Evolutionary conservation across 2,329 filamentous ascomycete species (phyloP).

Genomic region (Metarhizium robertsii): DNA sequence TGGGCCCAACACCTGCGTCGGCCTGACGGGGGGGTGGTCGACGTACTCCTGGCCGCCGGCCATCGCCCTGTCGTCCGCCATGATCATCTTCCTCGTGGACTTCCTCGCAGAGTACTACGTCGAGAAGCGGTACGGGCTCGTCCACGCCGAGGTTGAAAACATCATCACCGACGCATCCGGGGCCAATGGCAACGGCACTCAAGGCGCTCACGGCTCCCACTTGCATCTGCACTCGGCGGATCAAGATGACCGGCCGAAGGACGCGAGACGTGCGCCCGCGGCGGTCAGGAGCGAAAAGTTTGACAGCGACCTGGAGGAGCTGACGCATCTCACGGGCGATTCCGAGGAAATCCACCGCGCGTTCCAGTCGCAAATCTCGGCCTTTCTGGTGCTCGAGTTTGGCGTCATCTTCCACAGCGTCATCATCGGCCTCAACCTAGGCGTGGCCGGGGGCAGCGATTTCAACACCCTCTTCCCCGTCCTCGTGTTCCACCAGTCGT

Average conservation of each 20-base stretch:
- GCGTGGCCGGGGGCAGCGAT: conserved; percentile 42
- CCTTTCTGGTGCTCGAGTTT: conserved; percentile 44
- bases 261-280: not conserved
- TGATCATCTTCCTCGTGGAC: conserved; percentile 41
- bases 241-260: conserved; percentile 18
- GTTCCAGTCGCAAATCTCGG: conserved; percentile 30
- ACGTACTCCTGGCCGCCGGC: conserved; percentile 43
- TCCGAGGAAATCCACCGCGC: conserved; percentile 4
- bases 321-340: conserved; percentile 11
- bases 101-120: conserved; percentile 40
- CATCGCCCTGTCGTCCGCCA: conserved; percentile 36
- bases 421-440: conserved; percentile 54
- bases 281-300: conserved; percentile 5
- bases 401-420: conserved; percentile 56
- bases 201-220: conserved; percentile 16
- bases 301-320: conserved; percentile 12
- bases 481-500: conserved; percentile 54
- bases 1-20: conserved; percentile 28
- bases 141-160: conserved; percentile 14
- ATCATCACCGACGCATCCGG: conserved; percentile 11
- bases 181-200: not conserved
- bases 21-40: conserved; percentile 40
- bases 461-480: conserved; percentile 50
- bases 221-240: conserved; percentile 31
- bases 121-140: conserved; percentile 32